A percentile compares a stretch with the other conserved stretches of the same genome.
phyloP scores from a whole-genome alignment of 805 yeast species.

The Jamesozyma gamospora region DNA sequence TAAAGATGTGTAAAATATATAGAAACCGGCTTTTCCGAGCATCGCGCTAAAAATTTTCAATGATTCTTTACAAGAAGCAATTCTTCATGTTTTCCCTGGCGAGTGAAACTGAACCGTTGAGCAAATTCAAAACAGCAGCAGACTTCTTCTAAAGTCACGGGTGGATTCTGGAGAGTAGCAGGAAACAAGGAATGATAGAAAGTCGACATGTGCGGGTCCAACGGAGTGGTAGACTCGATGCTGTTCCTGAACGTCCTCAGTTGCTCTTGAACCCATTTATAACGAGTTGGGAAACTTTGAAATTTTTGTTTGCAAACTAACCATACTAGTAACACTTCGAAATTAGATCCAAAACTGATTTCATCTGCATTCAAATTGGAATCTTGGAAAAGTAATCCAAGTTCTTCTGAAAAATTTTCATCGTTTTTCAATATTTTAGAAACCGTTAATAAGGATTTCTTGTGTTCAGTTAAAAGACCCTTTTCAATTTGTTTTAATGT shows the following conservation, averaged over 20 bases:
- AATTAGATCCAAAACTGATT: slow-evolving; percentile 35
- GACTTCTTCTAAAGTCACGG: neutral
- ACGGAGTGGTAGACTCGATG: neutral
- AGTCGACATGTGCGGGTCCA: slow-evolving; percentile 2
- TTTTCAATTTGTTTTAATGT: slow-evolving; percentile 44
- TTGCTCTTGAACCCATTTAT: slow-evolving; percentile 13
- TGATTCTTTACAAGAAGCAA: neutral
- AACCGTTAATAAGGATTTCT: slow-evolving; percentile 37
- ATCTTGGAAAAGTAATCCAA: slow-evolving; percentile 38
- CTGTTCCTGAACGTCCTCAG: slow-evolving; percentile 2
- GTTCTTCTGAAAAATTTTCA: slow-evolving; percentile 35
- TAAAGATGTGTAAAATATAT: too few species aligned
- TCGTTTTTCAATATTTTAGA: slow-evolving; percentile 47
- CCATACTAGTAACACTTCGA: slow-evolving; percentile 30
- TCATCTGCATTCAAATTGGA: slow-evolving; percentile 27
- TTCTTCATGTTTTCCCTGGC: neutral
- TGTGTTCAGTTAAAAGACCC: slow-evolving; percentile 34
- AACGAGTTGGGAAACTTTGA: neutral
- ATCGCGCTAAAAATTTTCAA: neutral
- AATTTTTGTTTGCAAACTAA: neutral
- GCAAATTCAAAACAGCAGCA: too few species aligned
- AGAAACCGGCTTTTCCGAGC: too few species aligned
- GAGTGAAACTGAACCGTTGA: too few species aligned
- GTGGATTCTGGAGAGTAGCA: neutral
- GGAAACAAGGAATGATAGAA: slow-evolving; percentile 9